phyloP scores from a whole-genome alignment of 1,139 yeast genomes.

The Pichia sp. region DNA sequence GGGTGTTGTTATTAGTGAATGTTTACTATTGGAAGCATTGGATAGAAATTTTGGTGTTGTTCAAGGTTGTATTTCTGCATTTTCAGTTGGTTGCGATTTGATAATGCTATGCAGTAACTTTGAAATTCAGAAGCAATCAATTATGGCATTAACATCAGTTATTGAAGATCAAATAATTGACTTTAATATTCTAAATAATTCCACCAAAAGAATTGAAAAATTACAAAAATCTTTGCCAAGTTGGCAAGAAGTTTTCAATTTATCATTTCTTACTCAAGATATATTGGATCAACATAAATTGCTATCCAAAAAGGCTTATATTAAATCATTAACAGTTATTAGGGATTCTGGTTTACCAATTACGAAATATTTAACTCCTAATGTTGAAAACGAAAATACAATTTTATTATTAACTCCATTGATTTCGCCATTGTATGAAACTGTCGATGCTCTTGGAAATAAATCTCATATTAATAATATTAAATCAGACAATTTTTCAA shows the following conservation, averaged over 20 bases:
- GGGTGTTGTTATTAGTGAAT: constrained; percentile 61
- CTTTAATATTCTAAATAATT: constrained; percentile 32
- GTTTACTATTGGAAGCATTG: constrained; percentile 61
- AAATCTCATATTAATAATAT: constrained; percentile 9
- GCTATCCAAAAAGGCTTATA: constrained; percentile 46
- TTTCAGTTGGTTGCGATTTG: constrained; percentile 62
- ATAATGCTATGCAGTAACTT: constrained; percentile 59
- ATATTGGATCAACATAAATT: constrained; percentile 40
- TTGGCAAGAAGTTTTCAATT: constrained; percentile 33
- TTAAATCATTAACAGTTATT: constrained; percentile 48
- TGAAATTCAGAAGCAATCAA: constrained; percentile 54
- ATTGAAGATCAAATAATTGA: constrained; percentile 41
- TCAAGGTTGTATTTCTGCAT: constrained; percentile 59
- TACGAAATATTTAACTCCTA: constrained; percentile 6
- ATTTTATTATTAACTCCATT: constrained; percentile 37
- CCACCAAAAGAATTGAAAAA: constrained; percentile 40
- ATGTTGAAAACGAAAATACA: constrained; percentile 26
- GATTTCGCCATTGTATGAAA: constrained; percentile 22
- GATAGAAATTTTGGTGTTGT: constrained; percentile 60
- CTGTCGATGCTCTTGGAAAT: constrained; percentile 32
- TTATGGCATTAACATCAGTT: constrained; percentile 49
- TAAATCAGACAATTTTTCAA: constrained; percentile 14
- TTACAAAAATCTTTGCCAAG: constrained; percentile 40
- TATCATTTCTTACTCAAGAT: constrained; percentile 33
- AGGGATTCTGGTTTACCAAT: constrained; percentile 35